Conservation (phyloP, 208 protist genomes). For the Leishmania tarentolae region DNA sequence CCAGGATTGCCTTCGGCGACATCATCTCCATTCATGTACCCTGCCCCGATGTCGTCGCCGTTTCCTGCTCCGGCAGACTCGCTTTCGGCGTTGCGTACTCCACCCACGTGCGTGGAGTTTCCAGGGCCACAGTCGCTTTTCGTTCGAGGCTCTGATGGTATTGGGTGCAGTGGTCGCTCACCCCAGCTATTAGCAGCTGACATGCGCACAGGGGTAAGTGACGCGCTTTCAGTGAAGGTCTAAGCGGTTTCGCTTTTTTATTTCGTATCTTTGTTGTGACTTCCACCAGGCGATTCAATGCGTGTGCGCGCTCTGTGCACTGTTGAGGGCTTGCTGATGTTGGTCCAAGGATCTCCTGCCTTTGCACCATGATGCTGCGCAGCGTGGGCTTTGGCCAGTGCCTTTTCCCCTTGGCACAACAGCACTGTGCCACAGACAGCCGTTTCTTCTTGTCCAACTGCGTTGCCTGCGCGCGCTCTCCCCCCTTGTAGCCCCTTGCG, state of each 20-base stretch:
- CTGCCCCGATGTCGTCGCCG: neutral
- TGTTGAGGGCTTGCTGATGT: neutral
- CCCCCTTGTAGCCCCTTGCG: neutral
- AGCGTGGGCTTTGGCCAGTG: neutral
- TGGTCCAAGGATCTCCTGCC: neutral
- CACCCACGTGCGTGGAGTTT: slow-evolving; percentile 25
- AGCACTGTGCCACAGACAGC: neutral
- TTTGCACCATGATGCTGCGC: slow-evolving; percentile 13
- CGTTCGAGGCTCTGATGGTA: slow-evolving; percentile 9
- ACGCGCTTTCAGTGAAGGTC: neutral
- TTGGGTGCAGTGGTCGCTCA: slow-evolving; percentile 23
- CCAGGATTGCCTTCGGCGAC: neutral
- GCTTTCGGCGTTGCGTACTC: slow-evolving; percentile 7
- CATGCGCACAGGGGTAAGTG: neutral
- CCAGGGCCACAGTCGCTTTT: slow-evolving; percentile 35
- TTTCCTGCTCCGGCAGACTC: neutral
- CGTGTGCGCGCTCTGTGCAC: neutral
- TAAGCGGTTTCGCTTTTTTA: neutral
- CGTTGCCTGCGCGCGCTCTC: neutral
- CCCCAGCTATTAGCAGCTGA: neutral
- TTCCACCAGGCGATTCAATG: neutral
- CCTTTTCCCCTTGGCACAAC: neutral
- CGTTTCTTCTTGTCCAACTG: neutral
- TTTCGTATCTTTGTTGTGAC: neutral
- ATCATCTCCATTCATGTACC: neutral